Evolutionary conservation across 495 filamentous ascomycete genomes (phyloP).

Genomic region (Ascodesmis nigricans): DNA sequence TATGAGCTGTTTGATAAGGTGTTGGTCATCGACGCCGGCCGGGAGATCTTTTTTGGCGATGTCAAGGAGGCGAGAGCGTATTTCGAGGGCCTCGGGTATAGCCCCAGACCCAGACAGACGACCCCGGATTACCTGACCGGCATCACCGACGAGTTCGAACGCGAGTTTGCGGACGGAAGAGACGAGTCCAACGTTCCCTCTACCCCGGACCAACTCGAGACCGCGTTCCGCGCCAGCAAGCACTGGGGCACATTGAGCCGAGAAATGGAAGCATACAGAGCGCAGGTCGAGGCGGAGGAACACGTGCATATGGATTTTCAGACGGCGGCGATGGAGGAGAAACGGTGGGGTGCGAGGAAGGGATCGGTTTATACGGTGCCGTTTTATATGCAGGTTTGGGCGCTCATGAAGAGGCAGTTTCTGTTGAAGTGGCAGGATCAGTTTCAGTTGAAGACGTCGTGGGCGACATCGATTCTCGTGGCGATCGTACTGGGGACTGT

Average conservation of each 20-base stretch:
- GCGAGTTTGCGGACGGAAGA: slow-evolving; percentile 46
- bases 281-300: slow-evolving; percentile 35
- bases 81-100: slow-evolving; percentile 64
- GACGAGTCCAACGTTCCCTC: slow-evolving; percentile 41
- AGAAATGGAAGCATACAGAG: slow-evolving; percentile 48
- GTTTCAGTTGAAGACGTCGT: slow-evolving; percentile 49
- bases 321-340: slow-evolving; percentile 51
- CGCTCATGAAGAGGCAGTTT: slow-evolving; percentile 62
- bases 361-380: slow-evolving; percentile 62
- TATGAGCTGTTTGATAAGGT: slow-evolving; percentile 79
- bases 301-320: slow-evolving; percentile 52
- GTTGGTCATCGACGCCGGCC: slow-evolving; percentile 56
- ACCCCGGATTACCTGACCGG: slow-evolving; percentile 72
- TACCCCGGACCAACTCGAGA: slow-evolving; percentile 37
- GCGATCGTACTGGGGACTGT: slow-evolving; percentile 60
- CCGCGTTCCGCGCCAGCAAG: slow-evolving; percentile 44
- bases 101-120: slow-evolving; percentile 57
- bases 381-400: slow-evolving; percentile 59
- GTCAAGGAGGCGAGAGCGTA: slow-evolving; percentile 45
- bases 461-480: slow-evolving; percentile 52
- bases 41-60: slow-evolving; percentile 62
- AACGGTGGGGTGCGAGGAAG: slow-evolving; percentile 42
- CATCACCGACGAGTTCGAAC: slow-evolving; percentile 62
- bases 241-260: slow-evolving; percentile 32
- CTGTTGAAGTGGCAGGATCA: slow-evolving; percentile 69